Percentiles rank a stretch among this genome's conserved stretches.
phyloP scores from a whole-genome alignment of 2,329 filamentous ascomycete genomes.

The Moelleriella libera region DNA sequence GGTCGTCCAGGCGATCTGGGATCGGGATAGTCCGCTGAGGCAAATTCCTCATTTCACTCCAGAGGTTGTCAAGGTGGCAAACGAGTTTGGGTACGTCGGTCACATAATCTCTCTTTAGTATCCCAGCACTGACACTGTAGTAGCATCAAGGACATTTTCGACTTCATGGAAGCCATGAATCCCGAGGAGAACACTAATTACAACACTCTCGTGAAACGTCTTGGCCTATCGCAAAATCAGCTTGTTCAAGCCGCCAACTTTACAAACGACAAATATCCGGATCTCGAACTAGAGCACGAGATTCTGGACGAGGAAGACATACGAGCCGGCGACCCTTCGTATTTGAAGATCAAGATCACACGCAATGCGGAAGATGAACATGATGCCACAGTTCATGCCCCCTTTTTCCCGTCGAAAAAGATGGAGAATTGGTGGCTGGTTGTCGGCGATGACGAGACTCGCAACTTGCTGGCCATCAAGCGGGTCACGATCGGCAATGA shows the following conservation, averaged over 20 bases:
- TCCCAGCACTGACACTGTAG: conserved; percentile 15
- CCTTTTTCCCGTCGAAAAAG: conserved; percentile 86
- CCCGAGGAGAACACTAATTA: conserved; percentile 83
- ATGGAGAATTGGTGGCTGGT: conserved; percentile 99
- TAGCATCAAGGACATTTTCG: conserved; percentile 84
- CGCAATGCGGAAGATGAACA: conserved; percentile 66
- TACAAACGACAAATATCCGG: conserved; percentile 92
- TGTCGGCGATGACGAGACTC: conserved; percentile 81
- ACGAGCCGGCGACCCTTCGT: conserved; percentile 64
- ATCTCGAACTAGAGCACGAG: conserved; percentile 81
- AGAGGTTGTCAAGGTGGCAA: conserved; percentile 69
- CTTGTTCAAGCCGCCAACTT: conserved; percentile 83
- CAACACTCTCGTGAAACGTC: conserved; percentile 57
- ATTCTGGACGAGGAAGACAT: conserved; percentile 71
- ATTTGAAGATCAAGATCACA: conserved; percentile 72
- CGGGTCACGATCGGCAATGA: conserved; percentile 73
- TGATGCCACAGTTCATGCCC: conserved; percentile 79
- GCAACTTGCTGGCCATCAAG: conserved; percentile 84
- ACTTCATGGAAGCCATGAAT: conserved; percentile 99
- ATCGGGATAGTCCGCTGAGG: conserved; percentile 89
- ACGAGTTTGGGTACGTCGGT: conserved; percentile 53
- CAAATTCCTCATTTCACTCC: conserved; percentile 92
- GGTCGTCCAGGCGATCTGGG: conserved; percentile 99
- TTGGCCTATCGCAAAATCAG: conserved; percentile 69
- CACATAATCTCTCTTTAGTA: neutral